These are phyloP conservation scores for Arctium minus DNA, from an alignment of 129 eudicot genomes.

Conservation along the genomic window DNA sequence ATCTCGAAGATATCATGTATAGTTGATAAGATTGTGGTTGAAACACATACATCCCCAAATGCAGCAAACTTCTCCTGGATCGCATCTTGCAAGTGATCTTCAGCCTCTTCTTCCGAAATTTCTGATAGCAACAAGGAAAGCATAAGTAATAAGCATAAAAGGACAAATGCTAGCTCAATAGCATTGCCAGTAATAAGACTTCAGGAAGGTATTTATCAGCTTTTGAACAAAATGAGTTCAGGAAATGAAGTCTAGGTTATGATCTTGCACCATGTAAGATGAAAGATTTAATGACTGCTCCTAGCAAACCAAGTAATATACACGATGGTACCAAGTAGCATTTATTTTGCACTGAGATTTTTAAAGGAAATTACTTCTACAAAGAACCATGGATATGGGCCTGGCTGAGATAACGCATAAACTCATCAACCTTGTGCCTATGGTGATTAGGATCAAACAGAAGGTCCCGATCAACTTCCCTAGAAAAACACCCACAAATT, in stretches of 20 bases:
- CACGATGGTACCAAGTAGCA: background rate
- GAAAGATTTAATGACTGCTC: background rate
- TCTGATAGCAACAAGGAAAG: constrained; percentile 46
- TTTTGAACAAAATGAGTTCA: background rate
- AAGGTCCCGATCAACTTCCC: background rate
- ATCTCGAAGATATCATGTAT: background rate
- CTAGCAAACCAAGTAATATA: background rate
- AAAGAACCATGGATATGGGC: background rate
- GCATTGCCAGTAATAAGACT: background rate
- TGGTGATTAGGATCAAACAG: background rate
- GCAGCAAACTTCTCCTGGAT: constrained; percentile 96
- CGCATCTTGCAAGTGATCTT: constrained; percentile 88
- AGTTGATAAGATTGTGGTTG: constrained; percentile 2
- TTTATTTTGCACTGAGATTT: background rate
- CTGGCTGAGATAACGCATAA: background rate
- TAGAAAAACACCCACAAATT: background rate
- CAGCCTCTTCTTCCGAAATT: constrained; percentile 96
- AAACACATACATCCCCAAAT: constrained; percentile 76
- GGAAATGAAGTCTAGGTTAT: background rate
- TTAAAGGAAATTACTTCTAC: background rate
- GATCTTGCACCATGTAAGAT: background rate
- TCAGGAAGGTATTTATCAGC: background rate
- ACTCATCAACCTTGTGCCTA: background rate
- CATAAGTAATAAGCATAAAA: constrained; percentile 12
- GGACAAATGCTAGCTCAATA: constrained; percentile 15